A percentile compares a stretch with the other conserved stretches of the same genome.
phyloP scores from a whole-genome alignment of 306 rosid genomes.

The Hylodesmum podocarpum region DNA sequence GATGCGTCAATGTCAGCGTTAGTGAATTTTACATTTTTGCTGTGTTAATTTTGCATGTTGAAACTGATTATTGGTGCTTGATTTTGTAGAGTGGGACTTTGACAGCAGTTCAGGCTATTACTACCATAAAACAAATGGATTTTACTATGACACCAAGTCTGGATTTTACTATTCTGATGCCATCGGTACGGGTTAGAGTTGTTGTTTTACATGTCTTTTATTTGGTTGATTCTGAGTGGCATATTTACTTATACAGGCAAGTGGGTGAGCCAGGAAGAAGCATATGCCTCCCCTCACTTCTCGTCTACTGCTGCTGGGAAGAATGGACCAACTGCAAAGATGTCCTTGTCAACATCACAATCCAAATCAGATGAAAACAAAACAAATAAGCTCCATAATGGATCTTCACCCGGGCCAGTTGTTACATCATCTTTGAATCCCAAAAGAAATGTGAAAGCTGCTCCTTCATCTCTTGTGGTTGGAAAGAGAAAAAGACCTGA shows the following conservation, averaged over 20 bases:
- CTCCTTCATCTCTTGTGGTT: constrained; percentile 71
- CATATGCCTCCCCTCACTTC: constrained; percentile 74
- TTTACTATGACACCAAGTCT: constrained; percentile 73
- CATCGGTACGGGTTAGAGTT: constrained; percentile 51
- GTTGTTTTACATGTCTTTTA: not conserved
- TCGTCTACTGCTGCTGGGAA: constrained; percentile 43
- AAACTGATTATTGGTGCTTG: constrained; percentile 53
- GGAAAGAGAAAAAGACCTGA: constrained; percentile 85
- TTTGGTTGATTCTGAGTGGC: constrained; percentile 17
- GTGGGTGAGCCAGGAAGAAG: constrained; percentile 97
- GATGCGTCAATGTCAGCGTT: not conserved
- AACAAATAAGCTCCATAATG: constrained; percentile 40
- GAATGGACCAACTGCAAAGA: constrained; percentile 47
- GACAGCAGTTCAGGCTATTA: constrained; percentile 85
- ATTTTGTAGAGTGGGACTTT: constrained; percentile 79
- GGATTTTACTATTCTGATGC: constrained; percentile 93
- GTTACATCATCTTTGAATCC: constrained; percentile 66
- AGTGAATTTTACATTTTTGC: not conserved
- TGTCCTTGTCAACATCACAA: constrained; percentile 40
- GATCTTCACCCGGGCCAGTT: constrained; percentile 64
- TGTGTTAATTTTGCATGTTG: constrained; percentile 21
- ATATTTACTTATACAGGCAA: constrained; percentile 65
- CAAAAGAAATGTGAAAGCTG: constrained; percentile 63
- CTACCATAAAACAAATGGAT: constrained; percentile 79
- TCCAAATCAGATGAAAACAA: constrained; percentile 47